A percentile compares a stretch with the other conserved stretches of the same genome.
These are phyloP conservation scores for Xylariaceae sp. DNA, from an alignment of 2,329 filamentous ascomycete genomes.

Conservation along the genomic window DNA sequence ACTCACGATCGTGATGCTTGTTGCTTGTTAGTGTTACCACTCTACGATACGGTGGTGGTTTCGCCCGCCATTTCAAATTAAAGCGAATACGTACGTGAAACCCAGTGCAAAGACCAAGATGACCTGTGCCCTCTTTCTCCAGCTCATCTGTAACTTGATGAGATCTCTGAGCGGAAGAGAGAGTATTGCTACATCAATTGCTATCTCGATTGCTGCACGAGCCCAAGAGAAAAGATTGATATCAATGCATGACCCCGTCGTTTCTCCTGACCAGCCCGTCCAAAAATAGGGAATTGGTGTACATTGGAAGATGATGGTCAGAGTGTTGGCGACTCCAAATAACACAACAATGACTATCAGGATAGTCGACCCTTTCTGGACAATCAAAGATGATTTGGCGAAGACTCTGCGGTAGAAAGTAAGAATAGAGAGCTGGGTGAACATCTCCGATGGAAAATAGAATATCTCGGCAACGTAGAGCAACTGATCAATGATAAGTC, in stretches of 20 bases:
- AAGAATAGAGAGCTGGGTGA: constrained; percentile 10
- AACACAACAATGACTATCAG: constrained; percentile 7
- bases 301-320: constrained; percentile 9
- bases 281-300: constrained; percentile 7
- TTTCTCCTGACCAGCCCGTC: constrained; percentile 8
- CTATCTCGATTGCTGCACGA: constrained; percentile 9
- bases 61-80: not conserved
- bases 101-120: constrained; percentile 5
- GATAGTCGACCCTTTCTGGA: constrained; percentile 3
- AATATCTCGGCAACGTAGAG: constrained; percentile 10
- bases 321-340: constrained; percentile 8
- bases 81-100: constrained; percentile 3
- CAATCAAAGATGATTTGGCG: constrained; percentile 1
- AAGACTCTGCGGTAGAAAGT: constrained; percentile 11
- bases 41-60: not conserved
- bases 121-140: constrained; percentile 6
- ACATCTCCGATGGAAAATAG: constrained; percentile 10
- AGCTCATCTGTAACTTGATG: constrained; percentile 4
- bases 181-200: constrained; percentile 8
- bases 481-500: not conserved
- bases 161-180: constrained; percentile 8
- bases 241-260: constrained; percentile 5
- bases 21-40: not conserved
- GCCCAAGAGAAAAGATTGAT: constrained; percentile 10
- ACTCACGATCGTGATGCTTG: constrained; percentile 9